Conservation (phyloP, 805 yeast species). For the Candida adriatica region DNA sequence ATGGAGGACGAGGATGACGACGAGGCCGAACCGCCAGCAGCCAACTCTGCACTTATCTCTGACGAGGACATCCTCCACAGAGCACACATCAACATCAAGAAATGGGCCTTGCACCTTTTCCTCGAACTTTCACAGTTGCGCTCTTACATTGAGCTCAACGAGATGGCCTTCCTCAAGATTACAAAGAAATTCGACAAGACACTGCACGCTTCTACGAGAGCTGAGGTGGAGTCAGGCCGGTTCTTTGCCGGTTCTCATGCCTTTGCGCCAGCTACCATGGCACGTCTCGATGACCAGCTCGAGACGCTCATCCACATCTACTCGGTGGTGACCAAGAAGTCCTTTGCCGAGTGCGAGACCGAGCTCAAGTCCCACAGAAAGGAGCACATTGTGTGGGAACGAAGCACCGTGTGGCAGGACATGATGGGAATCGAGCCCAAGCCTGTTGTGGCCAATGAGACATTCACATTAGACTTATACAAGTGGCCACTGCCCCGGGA, state of each 20-base stretch:
- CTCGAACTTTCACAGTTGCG: slow-evolving; percentile 75
- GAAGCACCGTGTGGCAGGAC: slow-evolving; percentile 95
- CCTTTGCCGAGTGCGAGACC: slow-evolving; percentile 32
- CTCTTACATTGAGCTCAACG: slow-evolving; percentile 77
- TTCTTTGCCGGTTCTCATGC: slow-evolving; percentile 45
- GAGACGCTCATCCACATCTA: slow-evolving; percentile 46
- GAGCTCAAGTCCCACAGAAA: slow-evolving; percentile 61
- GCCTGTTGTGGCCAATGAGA: slow-evolving; percentile 31
- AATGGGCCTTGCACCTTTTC: slow-evolving; percentile 53
- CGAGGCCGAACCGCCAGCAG: slow-evolving; percentile 33
- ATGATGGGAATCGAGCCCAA: slow-evolving; percentile 75
- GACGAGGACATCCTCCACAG: slow-evolving; percentile 44
- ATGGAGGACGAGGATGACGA: slow-evolving; percentile 32
- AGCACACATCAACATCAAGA: slow-evolving; percentile 60
- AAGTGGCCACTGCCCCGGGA: slow-evolving; percentile 26
- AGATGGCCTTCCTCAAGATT: slow-evolving; percentile 81
- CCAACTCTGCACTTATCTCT: slow-evolving; percentile 42
- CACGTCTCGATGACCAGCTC: slow-evolving; percentile 44
- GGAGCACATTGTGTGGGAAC: slow-evolving; percentile 93
- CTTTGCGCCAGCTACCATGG: slow-evolving; percentile 44
- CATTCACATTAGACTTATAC: slow-evolving; percentile 28
- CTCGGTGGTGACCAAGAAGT: slow-evolving; percentile 38
- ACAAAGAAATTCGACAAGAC: slow-evolving; percentile 87
- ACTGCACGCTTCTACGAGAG: slow-evolving; percentile 46
- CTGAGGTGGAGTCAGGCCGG: slow-evolving; percentile 33